Evolutionary conservation across 306 rosid species (phyloP).

Genomic region (Purshia tridentata): DNA sequence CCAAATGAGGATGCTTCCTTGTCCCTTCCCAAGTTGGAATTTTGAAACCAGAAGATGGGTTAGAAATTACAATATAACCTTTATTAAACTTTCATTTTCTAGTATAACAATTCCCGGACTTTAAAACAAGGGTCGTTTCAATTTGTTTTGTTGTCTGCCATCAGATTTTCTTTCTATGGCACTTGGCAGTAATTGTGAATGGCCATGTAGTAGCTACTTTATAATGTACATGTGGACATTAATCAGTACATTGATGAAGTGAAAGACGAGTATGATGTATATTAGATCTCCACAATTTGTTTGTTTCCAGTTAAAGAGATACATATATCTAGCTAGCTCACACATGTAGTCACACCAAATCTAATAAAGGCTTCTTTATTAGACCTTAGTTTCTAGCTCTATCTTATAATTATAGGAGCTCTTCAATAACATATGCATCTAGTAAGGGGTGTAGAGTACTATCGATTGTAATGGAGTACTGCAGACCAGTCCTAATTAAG

Average conservation of each 20-base stretch:
- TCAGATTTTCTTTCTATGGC: slow-evolving; percentile 1
- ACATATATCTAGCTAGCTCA: not conserved
- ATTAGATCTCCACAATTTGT: too few relatives aligned
- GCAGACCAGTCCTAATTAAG: too few relatives aligned
- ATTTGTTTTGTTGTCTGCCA: not conserved
- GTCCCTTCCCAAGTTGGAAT: too few relatives aligned
- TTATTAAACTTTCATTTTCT: too few relatives aligned
- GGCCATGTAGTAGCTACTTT: not conserved
- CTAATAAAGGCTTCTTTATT: not conserved
- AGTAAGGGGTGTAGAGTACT: too few relatives aligned
- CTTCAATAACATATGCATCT: too few relatives aligned
- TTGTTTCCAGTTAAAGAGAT: too few relatives aligned
- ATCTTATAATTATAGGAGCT: not conserved
- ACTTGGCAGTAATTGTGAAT: not conserved
- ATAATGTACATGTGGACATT: not conserved
- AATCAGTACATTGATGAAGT: not conserved
- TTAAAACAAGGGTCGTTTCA: not conserved
- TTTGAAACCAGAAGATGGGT: too few relatives aligned
- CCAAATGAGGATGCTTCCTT: too few relatives aligned
- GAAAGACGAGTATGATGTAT: not conserved
- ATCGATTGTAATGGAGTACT: too few relatives aligned
- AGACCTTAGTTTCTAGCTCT: not conserved
- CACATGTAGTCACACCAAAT: not conserved
- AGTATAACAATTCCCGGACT: too few relatives aligned
- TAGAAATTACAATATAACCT: too few relatives aligned